Evolutionary conservation across 2,329 filamentous ascomycete species (phyloP).

Genomic region (Metarhizium album): DNA sequence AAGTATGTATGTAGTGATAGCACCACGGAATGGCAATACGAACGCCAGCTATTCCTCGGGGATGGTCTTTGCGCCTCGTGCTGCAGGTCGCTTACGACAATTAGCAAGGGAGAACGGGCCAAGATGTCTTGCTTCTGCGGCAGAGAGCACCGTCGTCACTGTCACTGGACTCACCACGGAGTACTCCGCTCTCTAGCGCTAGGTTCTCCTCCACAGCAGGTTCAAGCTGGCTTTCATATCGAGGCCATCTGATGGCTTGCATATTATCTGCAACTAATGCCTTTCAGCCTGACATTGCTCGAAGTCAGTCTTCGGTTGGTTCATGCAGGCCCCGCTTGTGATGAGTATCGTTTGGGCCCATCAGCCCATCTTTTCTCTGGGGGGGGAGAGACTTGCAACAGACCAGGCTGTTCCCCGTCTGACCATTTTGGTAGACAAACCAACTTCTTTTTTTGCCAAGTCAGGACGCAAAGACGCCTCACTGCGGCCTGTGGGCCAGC

Average conservation of each 20-base stretch:
- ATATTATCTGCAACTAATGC: constrained; percentile 11
- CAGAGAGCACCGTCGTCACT: neutral
- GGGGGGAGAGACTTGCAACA: neutral
- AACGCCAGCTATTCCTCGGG: neutral
- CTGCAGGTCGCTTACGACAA: neutral
- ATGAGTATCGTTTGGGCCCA: neutral
- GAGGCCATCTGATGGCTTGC: constrained; percentile 10
- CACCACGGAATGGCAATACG: neutral
- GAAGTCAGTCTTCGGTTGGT: constrained; percentile 4
- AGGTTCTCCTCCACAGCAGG: neutral
- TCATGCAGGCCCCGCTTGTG: constrained; percentile 8
- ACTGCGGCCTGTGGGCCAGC: neutral
- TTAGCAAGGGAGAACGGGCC: neutral
- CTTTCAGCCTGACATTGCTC: constrained; percentile 4
- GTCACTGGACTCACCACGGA: no score
- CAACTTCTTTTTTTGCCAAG: neutral
- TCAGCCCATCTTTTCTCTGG: neutral
- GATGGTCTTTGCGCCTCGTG: constrained; percentile 13
- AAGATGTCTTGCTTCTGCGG: neutral
- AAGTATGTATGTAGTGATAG: neutral
- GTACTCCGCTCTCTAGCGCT: neutral
- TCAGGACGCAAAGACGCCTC: neutral
- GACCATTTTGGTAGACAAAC: neutral
- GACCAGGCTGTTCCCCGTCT: neutral
- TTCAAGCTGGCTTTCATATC: neutral